Percentiles rank a stretch among this genome's conserved stretches.
phyloP scores from a whole-genome alignment of 2,329 filamentous ascomycete species.

The Monascus ruber region DNA sequence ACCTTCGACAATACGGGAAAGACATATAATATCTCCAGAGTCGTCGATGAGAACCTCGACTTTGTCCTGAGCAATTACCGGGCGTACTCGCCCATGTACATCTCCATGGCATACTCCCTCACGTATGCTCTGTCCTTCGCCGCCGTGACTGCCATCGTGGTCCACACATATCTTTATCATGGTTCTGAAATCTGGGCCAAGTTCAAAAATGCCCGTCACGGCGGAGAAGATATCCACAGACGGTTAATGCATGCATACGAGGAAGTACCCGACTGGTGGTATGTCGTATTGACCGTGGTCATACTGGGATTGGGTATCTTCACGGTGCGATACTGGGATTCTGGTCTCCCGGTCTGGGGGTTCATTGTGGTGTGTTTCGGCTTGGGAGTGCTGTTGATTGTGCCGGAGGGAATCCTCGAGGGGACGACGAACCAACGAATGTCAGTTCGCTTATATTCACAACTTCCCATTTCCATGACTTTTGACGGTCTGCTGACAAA shows the following conservation, averaged over 20 bases:
- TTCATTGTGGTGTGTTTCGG: constrained; percentile 27
- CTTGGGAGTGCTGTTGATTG: constrained; percentile 27
- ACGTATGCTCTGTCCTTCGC: constrained; percentile 28
- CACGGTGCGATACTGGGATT: constrained; percentile 21
- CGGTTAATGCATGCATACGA: constrained; percentile 52
- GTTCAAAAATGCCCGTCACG: constrained; percentile 18
- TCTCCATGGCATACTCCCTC: constrained; percentile 24
- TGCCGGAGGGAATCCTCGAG: constrained; percentile 29
- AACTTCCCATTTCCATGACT: too few species aligned
- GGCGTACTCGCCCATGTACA: constrained; percentile 28
- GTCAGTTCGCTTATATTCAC: not conserved
- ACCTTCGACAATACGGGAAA: constrained; percentile 23
- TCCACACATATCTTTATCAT: constrained; percentile 25
- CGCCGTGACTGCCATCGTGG: constrained; percentile 21
- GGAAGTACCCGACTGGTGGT: constrained; percentile 55
- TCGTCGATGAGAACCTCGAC: constrained; percentile 17
- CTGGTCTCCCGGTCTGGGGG: constrained; percentile 29
- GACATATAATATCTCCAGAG: constrained; percentile 18
- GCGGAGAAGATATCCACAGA: constrained; percentile 51
- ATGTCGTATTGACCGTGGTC: constrained; percentile 24
- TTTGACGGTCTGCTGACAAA: too few species aligned
- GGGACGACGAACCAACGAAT: constrained; percentile 19
- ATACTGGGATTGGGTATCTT: constrained; percentile 24
- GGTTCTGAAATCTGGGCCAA: constrained; percentile 23
- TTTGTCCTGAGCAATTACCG: constrained; percentile 27